A percentile compares a stretch with the other conserved stretches of the same genome.
phyloP scores from a whole-genome alignment of 2,329 filamentous ascomycete species.

The Colletotrichum caudatum region DNA sequence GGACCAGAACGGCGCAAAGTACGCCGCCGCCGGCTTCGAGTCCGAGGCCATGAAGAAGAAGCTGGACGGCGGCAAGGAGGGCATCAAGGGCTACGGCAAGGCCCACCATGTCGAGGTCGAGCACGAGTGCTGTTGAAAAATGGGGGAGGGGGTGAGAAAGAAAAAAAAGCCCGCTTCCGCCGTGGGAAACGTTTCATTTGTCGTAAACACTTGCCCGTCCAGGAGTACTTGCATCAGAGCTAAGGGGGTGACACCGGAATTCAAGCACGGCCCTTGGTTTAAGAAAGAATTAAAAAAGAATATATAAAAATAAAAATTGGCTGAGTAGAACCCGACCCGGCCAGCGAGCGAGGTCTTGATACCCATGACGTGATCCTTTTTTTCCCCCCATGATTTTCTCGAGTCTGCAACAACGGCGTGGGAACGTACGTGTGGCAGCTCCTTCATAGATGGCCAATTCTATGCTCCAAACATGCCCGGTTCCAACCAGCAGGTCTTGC shows the following conservation, averaged over 20 bases:
- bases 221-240: neutral
- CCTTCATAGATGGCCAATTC: neutral
- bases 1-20: neutral
- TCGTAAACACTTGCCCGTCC: neutral
- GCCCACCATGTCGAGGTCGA: constrained; percentile 9
- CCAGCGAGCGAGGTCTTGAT: too few species aligned
- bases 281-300: too few species aligned
- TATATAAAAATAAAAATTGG: neutral
- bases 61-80: constrained; percentile 2
- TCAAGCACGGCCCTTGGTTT: neutral
- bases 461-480: neutral
- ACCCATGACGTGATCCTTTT: neutral
- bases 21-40: constrained; percentile 10
- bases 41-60: constrained; percentile 9
- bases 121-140: constrained; percentile 9
- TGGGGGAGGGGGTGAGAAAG: too few species aligned
- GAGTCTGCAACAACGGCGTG: neutral
- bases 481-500: neutral
- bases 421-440: neutral
- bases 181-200: neutral
- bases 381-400: neutral
- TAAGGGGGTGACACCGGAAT: neutral
- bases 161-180: too few species aligned
- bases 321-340: neutral
- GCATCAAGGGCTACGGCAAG: neutral